A percentile compares a stretch with the other conserved stretches of the same genome.
phyloP scores from a whole-genome alignment of 345 rosid species.

The Tarenaya hassleriana region DNA sequence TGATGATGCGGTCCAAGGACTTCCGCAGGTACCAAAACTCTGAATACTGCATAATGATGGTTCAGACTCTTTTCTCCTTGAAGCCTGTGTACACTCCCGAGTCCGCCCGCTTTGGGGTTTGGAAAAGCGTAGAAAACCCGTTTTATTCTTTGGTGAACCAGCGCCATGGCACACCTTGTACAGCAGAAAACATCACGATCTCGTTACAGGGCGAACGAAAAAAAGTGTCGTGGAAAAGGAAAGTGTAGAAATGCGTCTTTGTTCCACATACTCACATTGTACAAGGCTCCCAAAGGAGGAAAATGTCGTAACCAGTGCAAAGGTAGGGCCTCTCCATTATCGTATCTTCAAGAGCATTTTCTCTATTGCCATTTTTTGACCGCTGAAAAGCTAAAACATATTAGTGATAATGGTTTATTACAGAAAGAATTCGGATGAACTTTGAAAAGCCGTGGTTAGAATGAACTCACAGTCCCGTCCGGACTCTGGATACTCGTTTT shows the following conservation, averaged over 20 bases:
- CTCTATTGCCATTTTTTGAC: conserved; percentile 34
- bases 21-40: conserved; percentile 33
- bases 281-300: conserved; percentile 73
- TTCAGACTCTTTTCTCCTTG: conserved; percentile 74
- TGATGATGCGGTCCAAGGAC: no score
- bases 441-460: conserved; percentile 1
- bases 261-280: conserved; percentile 53
- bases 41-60: conserved; percentile 73
- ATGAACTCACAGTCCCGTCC: conserved; percentile 22
- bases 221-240: no score
- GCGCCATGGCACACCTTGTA: conserved; percentile 75
- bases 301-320: conserved; percentile 80
- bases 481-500: conserved; percentile 36
- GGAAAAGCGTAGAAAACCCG: conserved; percentile 57
- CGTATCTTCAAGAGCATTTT: conserved; percentile 23
- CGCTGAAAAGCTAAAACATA: conserved; percentile 16
- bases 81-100: conserved; percentile 57
- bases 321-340: conserved; percentile 52
- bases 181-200: neutral
- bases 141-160: conserved; percentile 56
- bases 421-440: neutral
- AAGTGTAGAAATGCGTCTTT: no score
- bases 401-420: conserved; percentile 21
- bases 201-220: no score
- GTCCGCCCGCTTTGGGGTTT: conserved; percentile 46